A percentile compares a stretch with the other conserved stretches of the same genome.
These are phyloP conservation scores for Heracleum sosnowskyi DNA, from an alignment of 129 eudicot genomes.

Conservation along the genomic window DNA sequence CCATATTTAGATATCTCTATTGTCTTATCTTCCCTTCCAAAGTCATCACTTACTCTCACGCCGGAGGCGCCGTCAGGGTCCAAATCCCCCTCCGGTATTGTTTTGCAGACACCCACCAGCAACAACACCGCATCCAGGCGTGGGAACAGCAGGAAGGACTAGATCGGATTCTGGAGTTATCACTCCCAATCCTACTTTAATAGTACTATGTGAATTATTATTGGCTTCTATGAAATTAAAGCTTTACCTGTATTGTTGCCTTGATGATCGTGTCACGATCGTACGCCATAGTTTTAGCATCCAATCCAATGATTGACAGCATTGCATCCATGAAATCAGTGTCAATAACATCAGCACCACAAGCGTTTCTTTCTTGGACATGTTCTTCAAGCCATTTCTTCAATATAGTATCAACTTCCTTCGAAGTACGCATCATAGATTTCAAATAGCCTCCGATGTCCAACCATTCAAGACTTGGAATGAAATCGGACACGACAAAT, in stretches of 20 bases:
- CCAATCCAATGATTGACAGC: constrained; percentile 34
- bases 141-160: no score
- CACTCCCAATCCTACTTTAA: not conserved
- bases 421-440: constrained; percentile 34
- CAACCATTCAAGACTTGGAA: constrained; percentile 47
- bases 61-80: no score
- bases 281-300: constrained; percentile 9
- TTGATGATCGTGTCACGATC: constrained; percentile 39
- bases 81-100: no score
- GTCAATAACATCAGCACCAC: constrained; percentile 5
- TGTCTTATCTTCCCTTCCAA: no score
- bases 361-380: constrained; percentile 17
- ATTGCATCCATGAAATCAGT: constrained; percentile 46
- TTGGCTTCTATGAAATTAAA: not conserved
- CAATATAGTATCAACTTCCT: constrained; percentile 35
- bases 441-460: constrained; percentile 60
- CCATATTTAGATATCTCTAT: no score
- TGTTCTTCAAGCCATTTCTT: constrained; percentile 49
- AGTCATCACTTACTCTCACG: no score
- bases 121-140: no score
- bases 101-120: no score
- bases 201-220: not conserved
- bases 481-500: constrained; percentile 46
- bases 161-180: no score
- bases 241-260: constrained; percentile 44